Evolutionary conservation across 2,329 filamentous ascomycete species (phyloP), one percentile per base, ranked within the genome.

Genomic region (Colletotrichum sidae): DNA sequence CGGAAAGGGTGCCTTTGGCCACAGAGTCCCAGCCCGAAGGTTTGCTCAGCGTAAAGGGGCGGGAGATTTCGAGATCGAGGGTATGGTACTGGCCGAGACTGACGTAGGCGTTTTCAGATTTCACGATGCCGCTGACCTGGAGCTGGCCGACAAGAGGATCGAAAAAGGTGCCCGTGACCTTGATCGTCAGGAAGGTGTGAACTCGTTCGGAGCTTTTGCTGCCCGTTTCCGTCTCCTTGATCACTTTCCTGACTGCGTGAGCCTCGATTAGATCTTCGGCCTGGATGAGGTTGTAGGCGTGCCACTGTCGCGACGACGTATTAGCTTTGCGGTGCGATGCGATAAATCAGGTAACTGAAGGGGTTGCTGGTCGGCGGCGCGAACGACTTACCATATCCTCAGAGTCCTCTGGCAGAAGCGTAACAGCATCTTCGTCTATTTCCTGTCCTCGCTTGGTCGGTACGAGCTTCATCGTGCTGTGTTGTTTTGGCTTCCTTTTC

Each of bases 11-110:
- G 65, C 92, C 89, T 52, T 91, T 81, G 4, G 94, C 92, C 10
- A 99, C 89, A 70, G 91, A 94, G 77, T 99, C 96, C 96, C 96
- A 99, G 46, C 67, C 67, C 10, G 88, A 81, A 44, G 87, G 86
- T 79, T 98, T 98, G 80, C 94, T 91, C 8, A 99, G 77, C 7
- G 92, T 95, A 72, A 98, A 98, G 55, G 94, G 90, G 46, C 94
- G 87, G 72, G 96, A 89, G 63, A 97, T 83, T 76, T 97, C 95
- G 50, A 99, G 85, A 70, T 97, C 95, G 69, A 89, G 81, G 2
- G 86, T 88, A 72, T 89, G 86, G 71, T 87, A 83, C 66, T 86
- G 82, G 55, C 86, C 86, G 46, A 86, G 73, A 69, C 79, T 77
- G 61, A 86, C 85, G 65, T 82, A 79, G 39, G 79, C 76, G 71